Evolutionary conservation across 225 moss, liverwort and hornwort genomes (phyloP), one percentile per base, ranked within the genome.

Genomic region (Pleurozium schreberi): DNA sequence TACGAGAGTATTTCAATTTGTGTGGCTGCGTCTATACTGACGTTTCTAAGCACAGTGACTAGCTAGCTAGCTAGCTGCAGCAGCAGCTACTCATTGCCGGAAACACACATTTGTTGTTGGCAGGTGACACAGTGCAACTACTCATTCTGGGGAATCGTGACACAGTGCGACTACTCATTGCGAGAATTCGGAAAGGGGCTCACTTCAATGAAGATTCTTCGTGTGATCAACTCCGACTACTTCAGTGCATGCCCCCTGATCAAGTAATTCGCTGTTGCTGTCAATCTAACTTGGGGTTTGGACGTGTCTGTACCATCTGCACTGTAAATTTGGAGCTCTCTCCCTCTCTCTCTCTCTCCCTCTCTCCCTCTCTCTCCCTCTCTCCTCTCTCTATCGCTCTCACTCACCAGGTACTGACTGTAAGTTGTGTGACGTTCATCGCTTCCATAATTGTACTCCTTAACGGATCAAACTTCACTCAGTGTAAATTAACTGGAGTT

Each of bases 401-500:
- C 64, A 27, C 81, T 86, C 80, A 66, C 70, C 77, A 85, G 91
- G 92, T 89, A 91, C 91, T 73, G 67, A 91, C 91, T 73, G 67
- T 61, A 61, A 61, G 61, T 71, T 63, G 78, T 63, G 78, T 87
- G 91, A 91, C 85, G 57, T 75, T 43, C 84, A 40, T 80, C 84
- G 59, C 80, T 50, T 87, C 82, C 71, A 91, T 92, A 77, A 92
- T 91, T 91, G 92, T 92, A 90, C 92, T 85, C 61, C 82, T 61
- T 49, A 87, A 89, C 89, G 69, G 91, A 87, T 89, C 87, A 84
- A 85, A 87, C 68, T 55, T 52, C 89, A 85, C 87, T 84, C 38
- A 52, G 22, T 75, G 87, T 75, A 86, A n/a, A n/a, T n/a, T n/a
- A n/a, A 92, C 47, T 81, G 68, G 84, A 89, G 49, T 76, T 87